Evolutionary conservation across 139 green algal species (phyloP).

Genomic region (Tetradesmus lagerheimii): DNA sequence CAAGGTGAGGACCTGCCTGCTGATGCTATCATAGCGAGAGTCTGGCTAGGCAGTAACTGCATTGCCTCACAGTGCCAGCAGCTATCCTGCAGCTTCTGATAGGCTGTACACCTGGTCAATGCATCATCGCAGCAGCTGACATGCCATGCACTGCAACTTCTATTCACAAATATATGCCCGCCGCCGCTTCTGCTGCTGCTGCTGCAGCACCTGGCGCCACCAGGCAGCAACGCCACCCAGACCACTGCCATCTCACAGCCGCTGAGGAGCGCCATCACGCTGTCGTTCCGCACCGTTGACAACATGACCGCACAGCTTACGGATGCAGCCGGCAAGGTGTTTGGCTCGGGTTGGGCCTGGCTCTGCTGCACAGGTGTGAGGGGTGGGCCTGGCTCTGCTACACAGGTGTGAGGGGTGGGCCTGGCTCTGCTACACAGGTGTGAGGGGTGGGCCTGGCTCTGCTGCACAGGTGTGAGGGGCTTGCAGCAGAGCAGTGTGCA

Average conservation of each 20-base stretch:
- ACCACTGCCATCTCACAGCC: constrained; percentile 8
- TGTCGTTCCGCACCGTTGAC: constrained; percentile 76
- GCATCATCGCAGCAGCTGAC: too few relatives aligned
- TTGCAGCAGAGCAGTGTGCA: too few relatives aligned
- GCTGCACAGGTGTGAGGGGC: too few relatives aligned
- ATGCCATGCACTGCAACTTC: not conserved
- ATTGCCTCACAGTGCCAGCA: too few relatives aligned
- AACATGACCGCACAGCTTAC: constrained; percentile 87
- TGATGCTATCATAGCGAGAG: not conserved
- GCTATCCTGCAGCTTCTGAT: too few relatives aligned
- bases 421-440: constrained; percentile 14
- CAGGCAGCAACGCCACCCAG: not conserved
- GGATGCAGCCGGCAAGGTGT: constrained; percentile 68
- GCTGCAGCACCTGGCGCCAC: constrained; percentile 28
- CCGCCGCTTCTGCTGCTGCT: not conserved
- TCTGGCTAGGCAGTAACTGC: too few relatives aligned
- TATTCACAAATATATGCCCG: too few relatives aligned
- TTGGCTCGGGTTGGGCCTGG: constrained; percentile 92
- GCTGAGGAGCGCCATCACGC: constrained; percentile 78
- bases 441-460: too few relatives aligned
- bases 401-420: not conserved
- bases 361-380: constrained; percentile 49
- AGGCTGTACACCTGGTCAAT: too few relatives aligned
- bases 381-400: constrained; percentile 1
- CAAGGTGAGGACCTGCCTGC: not conserved